phyloP scores from a whole-genome alignment of 2,329 filamentous ascomycete genomes.

The Diaporthe sp. region DNA sequence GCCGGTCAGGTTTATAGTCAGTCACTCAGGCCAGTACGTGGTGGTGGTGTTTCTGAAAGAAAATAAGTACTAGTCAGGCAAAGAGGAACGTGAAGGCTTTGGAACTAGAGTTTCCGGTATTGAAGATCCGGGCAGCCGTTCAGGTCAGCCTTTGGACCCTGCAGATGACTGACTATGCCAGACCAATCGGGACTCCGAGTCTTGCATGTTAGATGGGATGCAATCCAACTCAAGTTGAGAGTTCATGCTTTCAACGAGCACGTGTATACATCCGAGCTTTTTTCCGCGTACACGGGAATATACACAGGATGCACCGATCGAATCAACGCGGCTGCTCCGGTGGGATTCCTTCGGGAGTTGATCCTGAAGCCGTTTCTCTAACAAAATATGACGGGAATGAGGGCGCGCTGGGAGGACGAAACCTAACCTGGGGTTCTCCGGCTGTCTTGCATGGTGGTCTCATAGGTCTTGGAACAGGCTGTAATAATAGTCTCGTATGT shows the following conservation, averaged over 20 bases:
- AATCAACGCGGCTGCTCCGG: not conserved
- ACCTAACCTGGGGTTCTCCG: not conserved
- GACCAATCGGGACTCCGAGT: not conserved
- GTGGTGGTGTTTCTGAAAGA: not conserved
- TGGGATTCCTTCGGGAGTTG: not conserved
- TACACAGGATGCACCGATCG: not conserved
- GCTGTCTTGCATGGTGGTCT: not conserved
- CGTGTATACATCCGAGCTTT: not conserved
- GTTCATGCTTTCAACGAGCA: not conserved
- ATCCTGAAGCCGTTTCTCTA: not conserved
- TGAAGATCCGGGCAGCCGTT: not conserved
- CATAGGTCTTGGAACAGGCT: not conserved
- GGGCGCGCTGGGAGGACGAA: not conserved
- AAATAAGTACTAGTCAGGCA: not conserved
- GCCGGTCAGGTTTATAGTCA: not conserved
- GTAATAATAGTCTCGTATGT: not conserved
- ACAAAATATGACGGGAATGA: not conserved
- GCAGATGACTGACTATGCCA: not conserved
- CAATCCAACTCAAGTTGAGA: not conserved
- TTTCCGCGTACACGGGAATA: not conserved
- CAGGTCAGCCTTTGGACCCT: not conserved
- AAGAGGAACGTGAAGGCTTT: not conserved
- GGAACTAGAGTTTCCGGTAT: conserved; percentile 8
- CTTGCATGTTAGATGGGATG: not conserved
- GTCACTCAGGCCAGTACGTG: not conserved